These are phyloP conservation scores for Phylloporus sp. DNA, from an alignment of 1,284 basidiomycete species.

Conservation along the genomic window DNA sequence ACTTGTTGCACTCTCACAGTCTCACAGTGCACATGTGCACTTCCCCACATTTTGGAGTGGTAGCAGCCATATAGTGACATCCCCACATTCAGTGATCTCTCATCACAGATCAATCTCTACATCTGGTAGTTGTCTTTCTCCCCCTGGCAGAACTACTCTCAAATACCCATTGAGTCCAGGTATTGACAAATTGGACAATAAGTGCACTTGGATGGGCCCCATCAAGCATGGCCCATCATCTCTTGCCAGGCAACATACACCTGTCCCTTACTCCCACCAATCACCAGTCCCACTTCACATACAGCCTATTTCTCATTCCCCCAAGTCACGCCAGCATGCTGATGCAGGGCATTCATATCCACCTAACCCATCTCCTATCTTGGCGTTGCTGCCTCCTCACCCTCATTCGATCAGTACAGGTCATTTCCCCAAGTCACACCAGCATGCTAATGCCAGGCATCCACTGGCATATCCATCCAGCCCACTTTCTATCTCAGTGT, in stretches of 20 bases:
- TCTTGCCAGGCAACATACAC: conserved; percentile 53
- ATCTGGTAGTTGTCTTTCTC: conserved; percentile 55
- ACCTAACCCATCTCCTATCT: conserved; percentile 55
- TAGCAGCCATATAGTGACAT: conserved; percentile 52
- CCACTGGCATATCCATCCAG: conserved; percentile 49
- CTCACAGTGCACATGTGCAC: conserved; percentile 39
- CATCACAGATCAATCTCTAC: conserved; percentile 63
- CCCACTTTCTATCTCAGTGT: conserved; percentile 55
- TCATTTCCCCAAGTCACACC: conserved; percentile 53
- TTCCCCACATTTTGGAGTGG: conserved; percentile 58
- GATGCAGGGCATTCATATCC: conserved; percentile 47
- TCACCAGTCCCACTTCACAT: conserved; percentile 78
- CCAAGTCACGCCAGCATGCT: conserved; percentile 56
- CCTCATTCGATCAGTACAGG: conserved; percentile 69
- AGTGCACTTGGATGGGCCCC: conserved; percentile 66
- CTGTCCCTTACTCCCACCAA: conserved; percentile 59
- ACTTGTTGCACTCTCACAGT: conserved; percentile 60
- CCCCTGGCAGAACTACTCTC: conserved; percentile 45
- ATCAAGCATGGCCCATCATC: conserved; percentile 55
- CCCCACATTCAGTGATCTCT: conserved; percentile 48
- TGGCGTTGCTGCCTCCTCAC: conserved; percentile 66
- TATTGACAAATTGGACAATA: conserved; percentile 60
- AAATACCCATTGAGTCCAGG: conserved; percentile 73
- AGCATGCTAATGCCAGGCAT: conserved; percentile 40
- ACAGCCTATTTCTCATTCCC: conserved; percentile 66